Base-by-base conservation (phyloP, 257 asterid genomes). In the Coffea eugenioides region DNA sequence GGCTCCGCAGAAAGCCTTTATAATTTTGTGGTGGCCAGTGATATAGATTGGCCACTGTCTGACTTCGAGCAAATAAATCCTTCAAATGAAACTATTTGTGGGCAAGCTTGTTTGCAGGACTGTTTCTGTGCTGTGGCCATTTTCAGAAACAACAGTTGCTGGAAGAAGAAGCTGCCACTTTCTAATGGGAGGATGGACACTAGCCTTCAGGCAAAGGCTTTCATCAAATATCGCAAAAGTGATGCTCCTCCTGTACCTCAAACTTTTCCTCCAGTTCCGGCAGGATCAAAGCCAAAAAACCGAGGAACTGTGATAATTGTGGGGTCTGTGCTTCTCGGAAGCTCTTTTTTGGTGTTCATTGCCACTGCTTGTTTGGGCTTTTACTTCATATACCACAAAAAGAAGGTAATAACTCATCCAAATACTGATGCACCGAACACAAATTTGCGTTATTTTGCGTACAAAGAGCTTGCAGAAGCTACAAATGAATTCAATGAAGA, bases 141-240 rank as follows among this genome's bases (percentile, higher is more conserved):
- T 39, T 39, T 39, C 5, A 39, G 43, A 39, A 0, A 39, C 43
- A 39, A 4, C 8, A 85, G 73, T 79, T 93, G 98, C 71, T 91
- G 98, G 98, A 91, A 90, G 86, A 93, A 93, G 90, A 88, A 69
- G 84, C 78, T 88, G 27, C 97, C 97, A 4, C 84, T 91, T 54
- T 89, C 95, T 8, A 90, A 93, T 76, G 96, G 97, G 66, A 82
- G 84, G 78, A n/a, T 73, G 3, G 90, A 88, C 73, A 21, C n/a
- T 0, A 3, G 49, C 51, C 73, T 82, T 8, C 52, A 31, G 3
- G 11, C 78, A 18, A 83, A 76, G 80, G 43, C 43, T 39, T 39
- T 39, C 43, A 39, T 39, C 43, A 39, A 39, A 39, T 2, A 39
- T 67, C 68, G 82, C 45, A 86, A 80, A 76, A 36, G 79, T 14